These are phyloP conservation scores for Bisporella sp. DNA, from an alignment of 2,329 filamentous ascomycete species.

Conservation along the genomic window DNA sequence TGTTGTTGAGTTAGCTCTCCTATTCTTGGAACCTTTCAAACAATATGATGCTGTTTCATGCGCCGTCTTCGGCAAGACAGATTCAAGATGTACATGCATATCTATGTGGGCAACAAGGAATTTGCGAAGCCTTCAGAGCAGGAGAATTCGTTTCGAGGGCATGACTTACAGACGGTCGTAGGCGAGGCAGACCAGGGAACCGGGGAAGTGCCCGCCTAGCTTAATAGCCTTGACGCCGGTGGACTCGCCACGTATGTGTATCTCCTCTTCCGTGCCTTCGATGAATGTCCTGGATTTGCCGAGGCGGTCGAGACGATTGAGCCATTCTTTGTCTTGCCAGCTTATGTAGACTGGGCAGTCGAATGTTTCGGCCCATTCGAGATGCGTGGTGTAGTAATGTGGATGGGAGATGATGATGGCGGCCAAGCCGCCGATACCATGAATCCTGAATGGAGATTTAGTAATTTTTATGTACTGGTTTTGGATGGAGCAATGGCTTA, in stretches of 20 bases:
- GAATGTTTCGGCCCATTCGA: conserved; percentile 66
- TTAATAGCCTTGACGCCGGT: conserved; percentile 57
- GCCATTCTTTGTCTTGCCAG: conserved; percentile 59
- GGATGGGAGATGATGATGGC: conserved; percentile 75
- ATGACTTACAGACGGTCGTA: conserved; percentile 53
- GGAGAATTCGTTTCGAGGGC: too few species aligned
- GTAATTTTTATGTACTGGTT: too few species aligned
- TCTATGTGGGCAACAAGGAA: too few species aligned
- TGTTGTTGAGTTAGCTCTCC: too few species aligned
- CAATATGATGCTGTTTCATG: too few species aligned
- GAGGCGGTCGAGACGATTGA: conserved; percentile 37
- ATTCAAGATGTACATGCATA: too few species aligned
- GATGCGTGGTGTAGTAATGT: conserved; percentile 73
- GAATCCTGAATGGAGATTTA: conserved; percentile 34
- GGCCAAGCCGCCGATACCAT: conserved; percentile 54
- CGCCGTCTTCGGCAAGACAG: too few species aligned
- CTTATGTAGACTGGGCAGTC: conserved; percentile 63
- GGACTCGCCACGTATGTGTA: conserved; percentile 30
- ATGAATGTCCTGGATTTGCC: conserved; percentile 41
- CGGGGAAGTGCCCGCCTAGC: conserved; percentile 73
- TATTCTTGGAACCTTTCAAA: too few species aligned
- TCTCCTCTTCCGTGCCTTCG: conserved; percentile 30
- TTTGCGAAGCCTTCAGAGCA: too few species aligned
- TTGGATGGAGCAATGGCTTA: too few species aligned
- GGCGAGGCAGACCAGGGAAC: conserved; percentile 61